Conservation (phyloP, 1,284 basidiomycete genomes). For the Ceratobasidium theobromae region DNA sequence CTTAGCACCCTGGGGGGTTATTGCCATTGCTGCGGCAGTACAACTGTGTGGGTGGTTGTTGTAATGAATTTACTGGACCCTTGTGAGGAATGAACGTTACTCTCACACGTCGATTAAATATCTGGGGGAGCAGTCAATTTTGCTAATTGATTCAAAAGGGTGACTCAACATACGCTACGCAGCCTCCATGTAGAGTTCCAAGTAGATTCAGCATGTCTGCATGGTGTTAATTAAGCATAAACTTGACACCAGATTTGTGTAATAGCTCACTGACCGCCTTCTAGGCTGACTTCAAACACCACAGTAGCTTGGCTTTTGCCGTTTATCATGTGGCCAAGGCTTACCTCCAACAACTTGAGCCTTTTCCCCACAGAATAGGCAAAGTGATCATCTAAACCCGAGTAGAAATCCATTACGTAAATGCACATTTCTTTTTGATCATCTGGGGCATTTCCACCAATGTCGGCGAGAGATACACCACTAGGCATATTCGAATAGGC, state of each 20-base stretch:
- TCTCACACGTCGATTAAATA: constrained; percentile 33
- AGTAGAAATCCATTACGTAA: constrained; percentile 26
- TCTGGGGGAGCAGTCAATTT: not conserved
- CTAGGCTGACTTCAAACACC: constrained; percentile 27
- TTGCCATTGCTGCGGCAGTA: constrained; percentile 12
- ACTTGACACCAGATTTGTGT: not conserved
- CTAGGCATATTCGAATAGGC: too few species aligned
- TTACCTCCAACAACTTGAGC: constrained; percentile 17
- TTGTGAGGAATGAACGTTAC: not conserved
- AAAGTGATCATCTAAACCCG: constrained; percentile 8
- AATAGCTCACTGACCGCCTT: constrained; percentile 25
- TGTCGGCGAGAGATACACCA: constrained; percentile 7
- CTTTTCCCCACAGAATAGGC: constrained; percentile 24
- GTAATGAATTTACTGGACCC: too few species aligned
- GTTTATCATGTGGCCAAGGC: constrained; percentile 15
- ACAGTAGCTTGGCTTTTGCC: constrained; percentile 23
- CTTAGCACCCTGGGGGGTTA: not conserved
- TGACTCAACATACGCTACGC: constrained; percentile 14
- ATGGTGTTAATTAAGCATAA: not conserved
- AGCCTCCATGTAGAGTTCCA: constrained; percentile 34
- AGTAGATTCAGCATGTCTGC: constrained; percentile 35
- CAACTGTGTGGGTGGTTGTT: constrained; percentile 27
- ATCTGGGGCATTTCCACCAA: constrained; percentile 18
- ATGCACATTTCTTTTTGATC: constrained; percentile 29
- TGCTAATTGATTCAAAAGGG: too few species aligned